Conservation (phyloP, 2,329 filamentous ascomycete genomes). For the Alternaria solani region DNA sequence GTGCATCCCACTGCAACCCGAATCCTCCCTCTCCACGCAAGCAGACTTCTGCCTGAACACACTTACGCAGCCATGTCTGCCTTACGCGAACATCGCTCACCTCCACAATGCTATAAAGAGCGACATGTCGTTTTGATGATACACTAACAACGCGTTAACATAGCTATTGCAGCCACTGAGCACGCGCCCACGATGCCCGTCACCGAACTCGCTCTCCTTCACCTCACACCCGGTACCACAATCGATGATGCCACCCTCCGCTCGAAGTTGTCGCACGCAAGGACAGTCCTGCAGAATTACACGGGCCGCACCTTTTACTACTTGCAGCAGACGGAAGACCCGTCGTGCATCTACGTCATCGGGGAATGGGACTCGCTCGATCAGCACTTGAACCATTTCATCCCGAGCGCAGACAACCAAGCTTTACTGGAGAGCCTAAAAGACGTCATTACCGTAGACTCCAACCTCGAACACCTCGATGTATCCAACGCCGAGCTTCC, state of each 20-base stretch:
- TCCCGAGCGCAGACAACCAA: slow-evolving; percentile 55
- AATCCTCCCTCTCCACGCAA: background rate
- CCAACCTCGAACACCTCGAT: slow-evolving; percentile 53
- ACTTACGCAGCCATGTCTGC: background rate
- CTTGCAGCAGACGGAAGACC: slow-evolving; percentile 57
- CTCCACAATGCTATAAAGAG: background rate
- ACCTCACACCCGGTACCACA: slow-evolving; percentile 39
- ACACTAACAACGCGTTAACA: background rate
- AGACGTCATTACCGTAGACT: slow-evolving; percentile 51
- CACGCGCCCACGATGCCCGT: slow-evolving; percentile 44
- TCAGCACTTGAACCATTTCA: slow-evolving; percentile 55
- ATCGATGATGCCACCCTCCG: slow-evolving; percentile 31
- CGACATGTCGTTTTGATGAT: background rate
- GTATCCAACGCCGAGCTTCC: slow-evolving; percentile 45
- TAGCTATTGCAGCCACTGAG: background rate
- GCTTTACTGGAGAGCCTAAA: slow-evolving; percentile 48
- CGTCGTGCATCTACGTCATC: slow-evolving; percentile 53
- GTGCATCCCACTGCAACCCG: background rate
- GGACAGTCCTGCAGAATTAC: slow-evolving; percentile 48
- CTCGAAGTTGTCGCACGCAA: slow-evolving; percentile 48
- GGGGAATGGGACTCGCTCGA: slow-evolving; percentile 57
- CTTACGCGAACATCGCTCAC: background rate
- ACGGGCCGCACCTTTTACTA: slow-evolving; percentile 51
- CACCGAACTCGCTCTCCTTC: slow-evolving; percentile 58
- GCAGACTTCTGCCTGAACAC: background rate